phyloP scores from a whole-genome alignment of 768 basidiomycete genomes.

The Phylloporus scabripes region DNA sequence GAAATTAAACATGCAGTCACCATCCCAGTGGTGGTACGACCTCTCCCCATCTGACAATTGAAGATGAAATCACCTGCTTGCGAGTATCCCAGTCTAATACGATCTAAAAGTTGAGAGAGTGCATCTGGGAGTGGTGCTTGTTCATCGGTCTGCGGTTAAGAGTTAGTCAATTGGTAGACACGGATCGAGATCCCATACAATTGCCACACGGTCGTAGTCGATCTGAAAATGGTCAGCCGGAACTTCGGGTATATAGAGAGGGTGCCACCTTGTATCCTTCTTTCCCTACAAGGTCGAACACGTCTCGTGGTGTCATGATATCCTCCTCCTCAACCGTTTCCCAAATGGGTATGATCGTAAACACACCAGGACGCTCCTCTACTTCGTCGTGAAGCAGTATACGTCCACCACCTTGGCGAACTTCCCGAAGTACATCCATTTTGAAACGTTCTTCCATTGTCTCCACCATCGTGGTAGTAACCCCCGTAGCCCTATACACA shows the following conservation, averaged over 20 bases:
- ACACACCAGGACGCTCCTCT: slow-evolving; percentile 86
- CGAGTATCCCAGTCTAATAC: slow-evolving; percentile 55
- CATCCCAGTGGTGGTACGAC: slow-evolving; percentile 95
- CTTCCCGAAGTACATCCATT: slow-evolving; percentile 78
- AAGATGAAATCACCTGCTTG: slow-evolving; percentile 78
- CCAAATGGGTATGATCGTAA: slow-evolving; percentile 92
- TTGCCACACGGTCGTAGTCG: slow-evolving; percentile 83
- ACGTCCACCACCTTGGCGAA: slow-evolving; percentile 62
- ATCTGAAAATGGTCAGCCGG: slow-evolving; percentile 43
- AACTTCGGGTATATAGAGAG: neutral
- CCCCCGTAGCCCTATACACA: slow-evolving; percentile 74
- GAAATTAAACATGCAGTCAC: slow-evolving; percentile 83
- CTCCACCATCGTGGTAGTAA: slow-evolving; percentile 87
- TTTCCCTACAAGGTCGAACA: slow-evolving; percentile 63
- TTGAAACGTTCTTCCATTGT: slow-evolving; percentile 87
- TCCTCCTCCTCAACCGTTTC: slow-evolving; percentile 77
- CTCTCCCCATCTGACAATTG: slow-evolving; percentile 96
- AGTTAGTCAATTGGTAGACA: slow-evolving; percentile 3
- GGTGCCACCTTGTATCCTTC: slow-evolving; percentile 63
- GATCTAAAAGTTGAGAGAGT: slow-evolving; percentile 69
- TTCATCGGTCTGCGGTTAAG: slow-evolving; percentile 76
- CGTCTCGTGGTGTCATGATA: slow-evolving; percentile 83
- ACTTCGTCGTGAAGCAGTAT: slow-evolving; percentile 94
- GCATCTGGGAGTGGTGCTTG: slow-evolving; percentile 92
- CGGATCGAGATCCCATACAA: slow-evolving; percentile 46